Percentiles rank a stretch among this genome's conserved stretches.
phyloP scores from a whole-genome alignment of 2,329 filamentous ascomycete species.

The Aspergillus versicolor region DNA sequence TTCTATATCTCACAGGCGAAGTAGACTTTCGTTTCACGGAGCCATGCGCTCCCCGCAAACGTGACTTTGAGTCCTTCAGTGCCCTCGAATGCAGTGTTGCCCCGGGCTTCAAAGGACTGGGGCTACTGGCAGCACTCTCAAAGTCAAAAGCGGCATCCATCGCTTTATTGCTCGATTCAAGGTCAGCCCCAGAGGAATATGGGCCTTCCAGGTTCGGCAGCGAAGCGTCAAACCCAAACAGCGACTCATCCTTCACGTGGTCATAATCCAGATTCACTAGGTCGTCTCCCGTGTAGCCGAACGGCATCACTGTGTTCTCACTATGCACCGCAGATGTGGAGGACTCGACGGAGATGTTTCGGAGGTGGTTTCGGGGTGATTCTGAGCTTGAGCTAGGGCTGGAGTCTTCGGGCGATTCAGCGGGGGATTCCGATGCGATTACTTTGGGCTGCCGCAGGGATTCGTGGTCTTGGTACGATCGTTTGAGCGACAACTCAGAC shows the following conservation, averaged over 20 bases:
- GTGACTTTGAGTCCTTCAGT: slow-evolving; percentile 25
- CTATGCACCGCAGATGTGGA: slow-evolving; percentile 41
- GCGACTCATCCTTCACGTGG: slow-evolving; percentile 39
- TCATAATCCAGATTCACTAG: slow-evolving; percentile 39
- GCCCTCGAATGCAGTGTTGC: slow-evolving; percentile 23
- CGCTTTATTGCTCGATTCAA: slow-evolving; percentile 47
- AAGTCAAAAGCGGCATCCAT: slow-evolving; percentile 52
- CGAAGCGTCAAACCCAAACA: slow-evolving; percentile 40
- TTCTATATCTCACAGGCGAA: slow-evolving; percentile 30
- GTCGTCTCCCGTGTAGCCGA: slow-evolving; percentile 35
- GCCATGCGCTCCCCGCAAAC: slow-evolving; percentile 28
- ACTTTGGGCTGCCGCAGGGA: slow-evolving; percentile 33
- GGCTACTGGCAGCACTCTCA: slow-evolving; percentile 49
- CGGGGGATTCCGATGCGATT: slow-evolving; percentile 39
- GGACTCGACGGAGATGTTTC: slow-evolving; percentile 42
- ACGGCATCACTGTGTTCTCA: slow-evolving; percentile 35
- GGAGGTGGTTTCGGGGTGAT: slow-evolving; percentile 41
- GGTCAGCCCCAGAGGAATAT: slow-evolving; percentile 33
- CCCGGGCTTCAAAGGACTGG: slow-evolving; percentile 40
- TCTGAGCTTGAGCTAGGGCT: slow-evolving; percentile 45
- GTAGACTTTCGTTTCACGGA: slow-evolving; percentile 22
- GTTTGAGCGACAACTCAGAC: slow-evolving; percentile 27
- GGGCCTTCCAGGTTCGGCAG: slow-evolving; percentile 33
- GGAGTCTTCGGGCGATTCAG: slow-evolving; percentile 46
- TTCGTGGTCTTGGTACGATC: slow-evolving; percentile 33